A percentile compares a stretch with the other conserved stretches of the same genome.
Evolutionary conservation across 2,329 filamentous ascomycete species (phyloP).

Genomic region (Cordyceps sp.): DNA sequence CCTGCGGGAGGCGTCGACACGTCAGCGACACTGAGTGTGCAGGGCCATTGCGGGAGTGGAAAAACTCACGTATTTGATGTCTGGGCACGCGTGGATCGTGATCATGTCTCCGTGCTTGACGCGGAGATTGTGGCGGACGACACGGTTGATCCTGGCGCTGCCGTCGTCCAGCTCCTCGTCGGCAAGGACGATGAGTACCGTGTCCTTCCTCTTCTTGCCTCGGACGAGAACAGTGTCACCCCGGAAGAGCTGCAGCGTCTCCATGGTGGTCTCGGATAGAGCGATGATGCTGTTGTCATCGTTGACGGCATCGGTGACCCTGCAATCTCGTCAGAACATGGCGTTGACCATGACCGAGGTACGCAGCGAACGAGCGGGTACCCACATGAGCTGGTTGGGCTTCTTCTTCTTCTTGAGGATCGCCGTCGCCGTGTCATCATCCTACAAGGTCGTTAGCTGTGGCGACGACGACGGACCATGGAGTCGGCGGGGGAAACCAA

Average conservation of each 20-base stretch:
- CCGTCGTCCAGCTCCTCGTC: constrained; percentile 98
- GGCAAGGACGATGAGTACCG: constrained; percentile 88
- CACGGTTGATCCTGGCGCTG: constrained; percentile 92
- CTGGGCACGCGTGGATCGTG: constrained; percentile 91
- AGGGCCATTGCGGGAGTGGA: not conserved
- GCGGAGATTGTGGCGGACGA: constrained; percentile 92
- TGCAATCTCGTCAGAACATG: constrained; percentile 20
- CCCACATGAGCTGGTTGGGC: constrained; percentile 95
- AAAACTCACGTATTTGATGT: constrained; percentile 96
- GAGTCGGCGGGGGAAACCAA: constrained; percentile 25
- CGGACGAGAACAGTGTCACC: constrained; percentile 96
- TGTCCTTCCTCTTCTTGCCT: constrained; percentile 99
- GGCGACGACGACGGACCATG: constrained; percentile 6
- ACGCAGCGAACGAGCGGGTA: constrained; percentile 3
- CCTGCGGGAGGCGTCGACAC: constrained; percentile 32
- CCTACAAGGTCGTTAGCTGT: constrained; percentile 30
- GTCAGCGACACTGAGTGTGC: not conserved
- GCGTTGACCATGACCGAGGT: too few relatives aligned
- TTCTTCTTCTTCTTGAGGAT: constrained; percentile 99
- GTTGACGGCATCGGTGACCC: constrained; percentile 94
- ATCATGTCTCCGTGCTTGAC: constrained; percentile 98
- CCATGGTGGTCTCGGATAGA: constrained; percentile 97
- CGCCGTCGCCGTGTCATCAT: constrained; percentile 83
- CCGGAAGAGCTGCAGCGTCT: constrained; percentile 93
- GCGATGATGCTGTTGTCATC: constrained; percentile 99